A percentile compares a stretch with the other conserved stretches of the same genome.
Evolutionary conservation across 1,284 basidiomycete species (phyloP).

Genomic region (Pulchroboletus neoregius): DNA sequence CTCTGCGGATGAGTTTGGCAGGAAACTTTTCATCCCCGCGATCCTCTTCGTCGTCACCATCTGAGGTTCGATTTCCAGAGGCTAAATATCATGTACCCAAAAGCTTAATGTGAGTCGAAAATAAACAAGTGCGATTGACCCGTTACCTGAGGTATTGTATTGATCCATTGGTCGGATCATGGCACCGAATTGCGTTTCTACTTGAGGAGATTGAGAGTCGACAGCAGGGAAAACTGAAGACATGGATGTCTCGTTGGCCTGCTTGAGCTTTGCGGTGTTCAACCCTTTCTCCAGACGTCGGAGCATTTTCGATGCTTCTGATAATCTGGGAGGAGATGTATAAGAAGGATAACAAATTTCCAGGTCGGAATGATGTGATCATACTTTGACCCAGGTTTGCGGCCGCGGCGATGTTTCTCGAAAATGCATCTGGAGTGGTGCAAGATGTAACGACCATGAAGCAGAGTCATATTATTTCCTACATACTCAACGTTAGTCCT

Average conservation of each 20-base stretch:
- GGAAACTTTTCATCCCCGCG: slow-evolving; percentile 62
- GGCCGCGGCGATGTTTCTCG: slow-evolving; percentile 79
- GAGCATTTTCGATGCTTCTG: slow-evolving; percentile 83
- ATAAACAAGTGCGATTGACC: background rate
- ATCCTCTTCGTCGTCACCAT: slow-evolving; percentile 59
- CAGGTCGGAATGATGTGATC: slow-evolving; percentile 20
- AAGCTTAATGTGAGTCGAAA: slow-evolving; percentile 16
- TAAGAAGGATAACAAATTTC: slow-evolving; percentile 10
- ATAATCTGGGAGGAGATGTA: slow-evolving; percentile 48
- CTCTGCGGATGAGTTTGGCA: slow-evolving; percentile 61
- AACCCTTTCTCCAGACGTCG: slow-evolving; percentile 78
- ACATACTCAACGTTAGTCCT: slow-evolving; percentile 69
- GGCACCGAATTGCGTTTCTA: slow-evolving; percentile 28
- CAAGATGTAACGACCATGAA: slow-evolving; percentile 15
- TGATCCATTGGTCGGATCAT: slow-evolving; percentile 35
- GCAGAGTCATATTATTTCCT: slow-evolving; percentile 19
- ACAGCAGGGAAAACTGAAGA: slow-evolving; percentile 32
- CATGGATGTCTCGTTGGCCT: slow-evolving; percentile 32
- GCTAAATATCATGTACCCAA: slow-evolving; percentile 32
- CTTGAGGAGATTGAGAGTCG: slow-evolving; percentile 35
- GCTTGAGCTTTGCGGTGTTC: slow-evolving; percentile 69
- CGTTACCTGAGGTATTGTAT: slow-evolving; percentile 39
- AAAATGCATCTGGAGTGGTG: slow-evolving; percentile 60
- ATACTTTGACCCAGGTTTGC: slow-evolving; percentile 85
- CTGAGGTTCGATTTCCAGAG: slow-evolving; percentile 42